Evolutionary conservation across 1,139 yeast species (phyloP), one percentile per base, ranked within the genome.

Genomic region (Candida sp.): DNA sequence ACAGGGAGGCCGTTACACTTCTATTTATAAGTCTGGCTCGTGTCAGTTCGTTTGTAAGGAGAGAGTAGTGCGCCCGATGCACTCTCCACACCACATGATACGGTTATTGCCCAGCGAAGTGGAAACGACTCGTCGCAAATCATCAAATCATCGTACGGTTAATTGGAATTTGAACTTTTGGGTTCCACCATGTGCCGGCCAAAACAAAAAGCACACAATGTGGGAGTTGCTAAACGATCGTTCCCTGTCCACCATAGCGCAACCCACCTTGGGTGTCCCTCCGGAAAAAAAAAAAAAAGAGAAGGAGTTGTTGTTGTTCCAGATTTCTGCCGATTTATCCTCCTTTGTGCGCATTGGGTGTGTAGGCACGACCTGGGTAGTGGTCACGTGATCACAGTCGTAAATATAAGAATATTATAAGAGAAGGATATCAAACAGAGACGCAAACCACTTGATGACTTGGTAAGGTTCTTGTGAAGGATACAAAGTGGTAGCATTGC

Each of bases 91-190:
- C 12, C 35, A 7, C 12, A 33, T 9, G 34, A 31, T n/a, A 33
- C 7, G 31, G 9, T 28, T 7, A 28, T 28, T 8, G 31, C 8
- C 8, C 9, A 23, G 25, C 7, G 5, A 3, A 8, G 7, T 9
- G n/a, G 5, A 23, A 9, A 25, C 27, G 28, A 38, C 22, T 38
- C 12, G 42, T 26, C 27, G n/a, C 8, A 25, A 4, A 38, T 38
- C n/a, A 26, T 25, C 42, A 38, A 38, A 38, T 38, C 42, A 38
- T 38, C 42, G 42, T 38, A 38, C 31, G 42, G 42, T 38, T 38
- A 25, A 26, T 38, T 26, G 22, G 42, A 17, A 17, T 17, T 17
- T 17, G 17, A 17, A 17, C 17, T 17, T 17, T 17, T 17, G 17
- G 17, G 17, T 17, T 17, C 17, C 17, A 17, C 17, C 17, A 17